Evolutionary conservation across 1,284 basidiomycete genomes (phyloP).

Genomic region (Fomitopsis betulina): DNA sequence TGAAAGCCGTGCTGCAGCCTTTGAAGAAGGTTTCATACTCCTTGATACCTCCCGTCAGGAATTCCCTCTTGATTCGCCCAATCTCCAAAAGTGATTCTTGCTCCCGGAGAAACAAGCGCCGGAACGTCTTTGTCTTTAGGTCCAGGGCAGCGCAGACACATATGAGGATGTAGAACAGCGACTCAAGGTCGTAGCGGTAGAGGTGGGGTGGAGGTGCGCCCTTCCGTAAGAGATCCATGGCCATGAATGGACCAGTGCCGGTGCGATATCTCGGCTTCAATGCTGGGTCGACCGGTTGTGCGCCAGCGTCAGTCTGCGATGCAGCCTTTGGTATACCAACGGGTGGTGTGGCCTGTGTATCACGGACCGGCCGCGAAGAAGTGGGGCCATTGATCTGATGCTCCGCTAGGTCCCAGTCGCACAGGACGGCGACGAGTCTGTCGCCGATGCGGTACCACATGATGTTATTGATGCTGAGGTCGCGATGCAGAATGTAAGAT

Average conservation of each 20-base stretch:
- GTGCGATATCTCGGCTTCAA: too few relatives aligned
- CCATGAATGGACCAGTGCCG: constrained; percentile 26
- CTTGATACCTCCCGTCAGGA: too few relatives aligned
- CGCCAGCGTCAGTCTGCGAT: too few relatives aligned
- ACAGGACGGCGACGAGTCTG: constrained; percentile 19
- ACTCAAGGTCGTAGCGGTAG: constrained; percentile 3
- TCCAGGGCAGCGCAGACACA: constrained; percentile 1
- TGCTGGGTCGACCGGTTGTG: too few relatives aligned
- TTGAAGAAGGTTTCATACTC: too few relatives aligned
- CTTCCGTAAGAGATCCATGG: constrained; percentile 17
- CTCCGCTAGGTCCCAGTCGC: too few relatives aligned
- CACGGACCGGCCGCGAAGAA: too few relatives aligned
- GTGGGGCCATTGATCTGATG: too few relatives aligned
- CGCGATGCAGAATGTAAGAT: constrained; percentile 17
- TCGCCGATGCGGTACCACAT: constrained; percentile 18
- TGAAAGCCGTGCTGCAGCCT: too few relatives aligned
- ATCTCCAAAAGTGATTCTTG: not conserved
- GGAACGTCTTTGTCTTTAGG: not conserved
- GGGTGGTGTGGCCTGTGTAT: too few relatives aligned
- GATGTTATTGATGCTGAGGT: constrained; percentile 26
- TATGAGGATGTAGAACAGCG: not conserved
- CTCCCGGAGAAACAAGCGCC: not conserved
- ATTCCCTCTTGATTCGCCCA: too few relatives aligned
- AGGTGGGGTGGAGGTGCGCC: not conserved
- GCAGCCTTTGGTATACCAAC: too few relatives aligned